phyloP scores from a whole-genome alignment of 768 basidiomycete species.

The Stropharia rugosoannulata region DNA sequence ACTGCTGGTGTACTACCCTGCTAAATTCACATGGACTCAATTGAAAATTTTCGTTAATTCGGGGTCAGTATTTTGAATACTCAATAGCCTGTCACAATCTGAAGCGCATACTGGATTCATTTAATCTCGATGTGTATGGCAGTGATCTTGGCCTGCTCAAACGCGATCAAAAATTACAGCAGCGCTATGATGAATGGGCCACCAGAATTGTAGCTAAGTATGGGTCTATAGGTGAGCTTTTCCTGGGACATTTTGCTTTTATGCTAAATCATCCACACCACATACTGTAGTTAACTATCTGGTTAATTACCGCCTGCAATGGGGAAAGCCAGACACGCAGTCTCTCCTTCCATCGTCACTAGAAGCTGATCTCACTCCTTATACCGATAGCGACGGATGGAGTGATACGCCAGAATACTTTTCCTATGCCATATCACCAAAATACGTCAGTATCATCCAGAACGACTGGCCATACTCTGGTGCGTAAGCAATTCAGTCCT shows the following conservation, averaged over 20 bases:
- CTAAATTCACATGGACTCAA: constrained; percentile 74
- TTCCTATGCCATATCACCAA: constrained; percentile 54
- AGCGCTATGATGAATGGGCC: constrained; percentile 62
- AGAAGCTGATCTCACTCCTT: constrained; percentile 24
- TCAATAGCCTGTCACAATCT: not conserved
- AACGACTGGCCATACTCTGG: constrained; percentile 93
- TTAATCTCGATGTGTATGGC: not conserved
- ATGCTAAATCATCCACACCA: not conserved
- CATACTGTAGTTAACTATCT: constrained; percentile 65
- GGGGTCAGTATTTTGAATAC: constrained; percentile 46
- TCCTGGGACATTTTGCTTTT: not conserved
- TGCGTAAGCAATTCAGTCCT: constrained; percentile 24
- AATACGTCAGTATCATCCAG: constrained; percentile 66
- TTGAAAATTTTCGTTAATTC: constrained; percentile 78
- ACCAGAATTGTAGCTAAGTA: constrained; percentile 52
- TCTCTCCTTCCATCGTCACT: constrained; percentile 59
- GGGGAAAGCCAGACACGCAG: constrained; percentile 69
- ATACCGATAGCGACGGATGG: constrained; percentile 18
- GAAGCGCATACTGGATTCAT: no score
- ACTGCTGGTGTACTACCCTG: constrained; percentile 64
- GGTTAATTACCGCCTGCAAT: constrained; percentile 65
- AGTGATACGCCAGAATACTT: constrained; percentile 55
- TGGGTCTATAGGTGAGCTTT: constrained; percentile 61
- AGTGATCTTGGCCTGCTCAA: constrained; percentile 83
- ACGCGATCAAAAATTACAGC: constrained; percentile 68